A percentile compares a stretch with the other conserved stretches of the same genome.
Evolutionary conservation across 2,329 filamentous ascomycete genomes (phyloP).

Genomic region (Neonectria coccinea): DNA sequence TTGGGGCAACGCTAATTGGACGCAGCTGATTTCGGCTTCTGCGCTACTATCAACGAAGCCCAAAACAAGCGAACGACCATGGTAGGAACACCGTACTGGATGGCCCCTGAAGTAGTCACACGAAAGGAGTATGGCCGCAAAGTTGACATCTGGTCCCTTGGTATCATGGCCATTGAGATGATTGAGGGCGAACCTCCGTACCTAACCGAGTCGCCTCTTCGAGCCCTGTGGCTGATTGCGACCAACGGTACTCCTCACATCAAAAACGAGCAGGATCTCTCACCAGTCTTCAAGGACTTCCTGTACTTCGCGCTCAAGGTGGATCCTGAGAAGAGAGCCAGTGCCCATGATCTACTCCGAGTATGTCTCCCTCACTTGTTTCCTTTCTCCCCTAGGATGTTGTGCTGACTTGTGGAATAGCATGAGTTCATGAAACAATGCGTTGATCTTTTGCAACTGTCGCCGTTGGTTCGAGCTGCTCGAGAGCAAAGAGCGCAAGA

Average conservation of each 20-base stretch:
- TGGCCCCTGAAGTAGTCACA: slow-evolving; percentile 98
- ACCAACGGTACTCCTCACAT: slow-evolving; percentile 96
- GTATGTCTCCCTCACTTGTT: slow-evolving; percentile 67
- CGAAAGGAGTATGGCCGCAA: slow-evolving; percentile 98
- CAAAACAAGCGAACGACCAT: slow-evolving; percentile 98
- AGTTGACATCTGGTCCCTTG: slow-evolving; percentile 98
- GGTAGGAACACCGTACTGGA: slow-evolving; percentile 99
- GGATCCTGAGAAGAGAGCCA: slow-evolving; percentile 95
- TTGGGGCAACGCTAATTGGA: slow-evolving; percentile 47
- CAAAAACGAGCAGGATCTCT: slow-evolving; percentile 89
- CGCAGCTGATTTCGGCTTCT: slow-evolving; percentile 96
- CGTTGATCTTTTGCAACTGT: slow-evolving; percentile 79
- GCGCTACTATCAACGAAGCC: slow-evolving; percentile 96
- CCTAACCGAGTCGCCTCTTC: slow-evolving; percentile 91
- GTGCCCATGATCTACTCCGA: slow-evolving; percentile 90
- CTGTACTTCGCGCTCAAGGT: slow-evolving; percentile 94
- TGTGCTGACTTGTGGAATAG: slow-evolving; percentile 57
- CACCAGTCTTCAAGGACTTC: slow-evolving; percentile 88
- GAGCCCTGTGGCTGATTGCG: slow-evolving; percentile 94
- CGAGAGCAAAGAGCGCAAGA: slow-evolving; percentile 88
- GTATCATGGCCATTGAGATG: slow-evolving; percentile 99
- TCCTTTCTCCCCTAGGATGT: neutral
- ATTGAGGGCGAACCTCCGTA: slow-evolving; percentile 98
- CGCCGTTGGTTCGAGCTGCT: slow-evolving; percentile 88
- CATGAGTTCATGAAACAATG: slow-evolving; percentile 85